Base-by-base conservation (phyloP, 257 asterid species). In the Solanum medicagineum region DNA sequence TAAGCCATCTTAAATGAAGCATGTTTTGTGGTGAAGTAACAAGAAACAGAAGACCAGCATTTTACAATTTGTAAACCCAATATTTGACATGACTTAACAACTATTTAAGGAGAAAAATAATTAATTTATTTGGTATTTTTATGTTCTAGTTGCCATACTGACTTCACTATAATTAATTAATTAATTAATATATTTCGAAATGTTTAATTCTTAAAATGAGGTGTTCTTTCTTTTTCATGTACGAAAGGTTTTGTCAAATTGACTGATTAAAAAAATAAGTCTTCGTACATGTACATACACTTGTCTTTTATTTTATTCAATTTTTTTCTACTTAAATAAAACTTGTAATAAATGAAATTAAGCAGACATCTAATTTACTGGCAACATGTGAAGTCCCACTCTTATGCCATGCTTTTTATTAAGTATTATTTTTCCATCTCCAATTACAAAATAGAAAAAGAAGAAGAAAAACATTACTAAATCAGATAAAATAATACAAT, bases 341-440 rank as follows among this genome's bases (percentile, higher is more conserved):
- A 68, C 22, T 68, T 68, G 22, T 36, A 77, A 47, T 7, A 59
- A 6, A 59, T 20, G 42, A 9, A 82, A 63, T 9, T 83, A 87
- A 89, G 86, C 81, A 70, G 87, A 89, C 91, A 81, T 87, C 77
- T 89, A 88, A 86, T 74, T 88, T 60, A 69, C 84, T 59, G 29
- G 44, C 85, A 84, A 60, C 91, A 87, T 87, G 91, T 84, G 91
- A 86, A 73, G 83, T 57, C 86, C 60, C 81, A 77, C 49, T 80
- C 54, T 69, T 84, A 66, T 84, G 74, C 26, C n/a, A 24, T 51
- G 10, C 59, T 44, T 42, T 29, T 3, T 66, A 13, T 29, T 29
- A 36, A 14, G 26, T 65, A 62, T 80, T 26, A 24, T 24, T 62
- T 44, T 59, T 12, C 42, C 55, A 71, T 71, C 77, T 20, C 66